Evolutionary conservation across 2,329 filamentous ascomycete species (phyloP).

Genomic region (Geoglossum cookeanum): DNA sequence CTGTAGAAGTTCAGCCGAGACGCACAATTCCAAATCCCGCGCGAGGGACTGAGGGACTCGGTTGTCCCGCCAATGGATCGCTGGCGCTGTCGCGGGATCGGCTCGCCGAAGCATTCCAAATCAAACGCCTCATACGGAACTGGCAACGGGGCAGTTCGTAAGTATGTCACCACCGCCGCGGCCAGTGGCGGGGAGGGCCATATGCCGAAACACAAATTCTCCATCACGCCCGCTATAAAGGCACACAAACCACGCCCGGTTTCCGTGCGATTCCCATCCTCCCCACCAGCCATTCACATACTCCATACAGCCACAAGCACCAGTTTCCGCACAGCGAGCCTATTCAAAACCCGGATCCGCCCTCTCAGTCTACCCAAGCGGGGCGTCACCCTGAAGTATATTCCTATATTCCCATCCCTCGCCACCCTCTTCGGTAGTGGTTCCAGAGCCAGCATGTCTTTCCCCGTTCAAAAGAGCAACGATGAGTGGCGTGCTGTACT

Average conservation of each 20-base stretch:
- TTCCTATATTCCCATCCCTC: conserved; percentile 64
- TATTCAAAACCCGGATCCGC: neutral
- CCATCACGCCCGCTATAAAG: neutral
- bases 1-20: too few relatives aligned
- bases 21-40: too few relatives aligned
- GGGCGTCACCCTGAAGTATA: conserved; percentile 33
- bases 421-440: conserved; percentile 52
- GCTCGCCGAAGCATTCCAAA: neutral
- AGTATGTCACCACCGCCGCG: neutral
- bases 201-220: neutral
- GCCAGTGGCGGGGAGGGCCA: too few relatives aligned
- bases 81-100: neutral
- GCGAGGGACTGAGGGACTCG: neutral
- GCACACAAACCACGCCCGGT: neutral
- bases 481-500: conserved; percentile 83
- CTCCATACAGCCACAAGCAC: conserved; percentile 29
- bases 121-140: too few relatives aligned
- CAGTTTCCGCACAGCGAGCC: conserved; percentile 11
- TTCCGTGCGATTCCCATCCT: conserved; percentile 29
- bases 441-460: conserved; percentile 40
- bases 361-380: conserved; percentile 16
- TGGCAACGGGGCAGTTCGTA: neutral
- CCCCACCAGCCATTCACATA: conserved; percentile 28
- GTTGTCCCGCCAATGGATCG: neutral
- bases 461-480: conserved; percentile 61